Conservation (phyloP, 768 basidiomycete genomes). For the Lentinula sp. region DNA sequence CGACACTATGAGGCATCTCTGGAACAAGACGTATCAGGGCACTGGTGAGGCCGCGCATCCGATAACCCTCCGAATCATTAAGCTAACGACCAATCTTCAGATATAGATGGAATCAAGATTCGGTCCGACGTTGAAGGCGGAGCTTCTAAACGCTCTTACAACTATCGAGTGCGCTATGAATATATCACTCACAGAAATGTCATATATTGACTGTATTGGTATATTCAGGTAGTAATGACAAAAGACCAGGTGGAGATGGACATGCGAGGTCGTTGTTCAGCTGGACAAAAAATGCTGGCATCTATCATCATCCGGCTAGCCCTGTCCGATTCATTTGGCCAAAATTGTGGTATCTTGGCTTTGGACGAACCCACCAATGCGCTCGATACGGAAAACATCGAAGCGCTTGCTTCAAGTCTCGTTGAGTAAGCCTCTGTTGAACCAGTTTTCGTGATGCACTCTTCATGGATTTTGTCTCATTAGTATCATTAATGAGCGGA, state of each 20-base stretch:
- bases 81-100: conserved; percentile 30
- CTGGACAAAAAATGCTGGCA: conserved; percentile 98
- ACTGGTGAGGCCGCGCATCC: conserved; percentile 55
- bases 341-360: conserved; percentile 96
- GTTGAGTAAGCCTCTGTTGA: conserved; percentile 61
- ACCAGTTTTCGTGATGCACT: not conserved
- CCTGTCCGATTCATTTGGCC: conserved; percentile 94
- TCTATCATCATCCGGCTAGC: conserved; percentile 97
- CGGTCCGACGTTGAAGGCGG: conserved; percentile 90
- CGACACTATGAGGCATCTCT: conserved; percentile 92
- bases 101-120: conserved; percentile 97
- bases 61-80: conserved; percentile 8
- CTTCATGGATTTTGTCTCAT: not conserved
- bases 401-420: conserved; percentile 85
- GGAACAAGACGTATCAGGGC: conserved; percentile 99
- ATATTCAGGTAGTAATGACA: conserved; percentile 88
- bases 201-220: conserved; percentile 8
- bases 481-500: conserved; percentile 93
- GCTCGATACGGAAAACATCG: conserved; percentile 92
- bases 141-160: conserved; percentile 89
- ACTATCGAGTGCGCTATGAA: conserved; percentile 71
- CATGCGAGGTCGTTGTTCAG: conserved; percentile 97
- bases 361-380: conserved; percentile 98
- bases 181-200: conserved; percentile 3
- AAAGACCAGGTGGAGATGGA: conserved; percentile 99